Percentiles rank a stretch among this genome's conserved stretches.
phyloP scores from a whole-genome alignment of 345 rosid genomes.

The Citrus glauca region DNA sequence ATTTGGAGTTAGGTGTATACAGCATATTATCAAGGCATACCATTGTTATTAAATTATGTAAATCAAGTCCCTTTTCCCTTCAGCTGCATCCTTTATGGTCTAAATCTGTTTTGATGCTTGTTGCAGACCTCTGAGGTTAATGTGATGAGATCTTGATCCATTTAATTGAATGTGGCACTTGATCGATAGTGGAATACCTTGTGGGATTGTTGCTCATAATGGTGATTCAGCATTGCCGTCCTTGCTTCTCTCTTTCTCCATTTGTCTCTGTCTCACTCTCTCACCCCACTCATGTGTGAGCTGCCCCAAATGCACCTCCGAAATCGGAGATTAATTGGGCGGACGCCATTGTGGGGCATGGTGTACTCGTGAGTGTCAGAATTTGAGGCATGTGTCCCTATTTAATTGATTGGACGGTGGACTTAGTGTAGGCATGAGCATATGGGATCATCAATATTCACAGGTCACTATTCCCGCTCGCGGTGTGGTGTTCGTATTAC shows the following conservation, averaged over 20 bases:
- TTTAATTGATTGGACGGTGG: no score
- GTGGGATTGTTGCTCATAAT: slow-evolving; percentile 90
- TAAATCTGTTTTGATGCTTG: slow-evolving; percentile 17
- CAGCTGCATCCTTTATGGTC: background rate
- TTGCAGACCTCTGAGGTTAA: slow-evolving; percentile 58
- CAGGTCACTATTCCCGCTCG: no score
- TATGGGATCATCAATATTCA: no score
- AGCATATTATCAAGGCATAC: background rate
- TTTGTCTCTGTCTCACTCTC: slow-evolving; percentile 3
- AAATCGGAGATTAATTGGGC: no score
- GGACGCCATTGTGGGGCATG: no score
- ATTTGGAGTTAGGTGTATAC: background rate
- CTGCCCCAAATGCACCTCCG: no score
- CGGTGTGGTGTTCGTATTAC: no score
- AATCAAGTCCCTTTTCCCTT: background rate
- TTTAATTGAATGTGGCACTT: slow-evolving; percentile 90
- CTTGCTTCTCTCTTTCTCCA: no score
- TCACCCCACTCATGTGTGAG: background rate
- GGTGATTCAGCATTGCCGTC: slow-evolving; percentile 39
- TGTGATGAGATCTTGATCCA: slow-evolving; percentile 75
- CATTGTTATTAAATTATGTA: background rate
- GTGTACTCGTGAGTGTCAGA: no score
- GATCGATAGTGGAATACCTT: slow-evolving; percentile 72
- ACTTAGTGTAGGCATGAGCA: no score
- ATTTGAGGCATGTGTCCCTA: no score